Base-by-base conservation (phyloP, 192 early-diverging fungal genomes). In the Backusella liffmaniae region DNA sequence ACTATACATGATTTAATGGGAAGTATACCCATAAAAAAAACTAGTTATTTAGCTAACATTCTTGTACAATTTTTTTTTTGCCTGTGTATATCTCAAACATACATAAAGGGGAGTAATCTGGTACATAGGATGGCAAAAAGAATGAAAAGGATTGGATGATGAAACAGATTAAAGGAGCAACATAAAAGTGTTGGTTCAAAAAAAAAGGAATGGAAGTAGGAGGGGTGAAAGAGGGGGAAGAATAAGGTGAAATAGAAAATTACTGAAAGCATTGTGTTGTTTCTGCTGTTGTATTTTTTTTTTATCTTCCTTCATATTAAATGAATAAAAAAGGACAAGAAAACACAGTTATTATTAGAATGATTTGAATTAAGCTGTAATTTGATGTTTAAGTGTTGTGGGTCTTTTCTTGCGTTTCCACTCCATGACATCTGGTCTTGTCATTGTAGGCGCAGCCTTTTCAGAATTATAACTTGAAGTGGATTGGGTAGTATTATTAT, bases 371-470 rank as follows among this genome's bases (percentile, higher is more conserved):
- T 59, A 37, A 6, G 39, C n/a, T 18, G n/a, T 37, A 37, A 41
- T 69, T 69, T 69, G 56, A 29, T 69, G 34, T 69, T 69, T 68
- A n/a, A 39, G 67, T 69, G 21, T 37, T 69, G 36, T 23, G 10
- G 67, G n/a, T 37, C n/a, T 69, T n/a, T 21, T 73, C 26, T 73
- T 73, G 13, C 72, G 51, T 65, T 73, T 73, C 72, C 72, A 73
- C 23, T 73, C 72, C 56, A 62, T 29, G 12, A 62, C 56, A 26
- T 62, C 12, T 8, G 56, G 56, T 29, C 56, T 62, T 62, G 23
- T 26, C 26, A 13, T 29, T 62, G 56, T 8, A 62, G 56, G 56
- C 21, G 29, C 26, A 62, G 21, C 56, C 56, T 62, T 62, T 62
- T 29, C 26, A 4, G 56, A 62, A 16, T 37, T 36, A 73, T 42